These are phyloP conservation scores for Xylariaceae sp. DNA, from an alignment of 2,329 filamentous ascomycete genomes.

Conservation along the genomic window DNA sequence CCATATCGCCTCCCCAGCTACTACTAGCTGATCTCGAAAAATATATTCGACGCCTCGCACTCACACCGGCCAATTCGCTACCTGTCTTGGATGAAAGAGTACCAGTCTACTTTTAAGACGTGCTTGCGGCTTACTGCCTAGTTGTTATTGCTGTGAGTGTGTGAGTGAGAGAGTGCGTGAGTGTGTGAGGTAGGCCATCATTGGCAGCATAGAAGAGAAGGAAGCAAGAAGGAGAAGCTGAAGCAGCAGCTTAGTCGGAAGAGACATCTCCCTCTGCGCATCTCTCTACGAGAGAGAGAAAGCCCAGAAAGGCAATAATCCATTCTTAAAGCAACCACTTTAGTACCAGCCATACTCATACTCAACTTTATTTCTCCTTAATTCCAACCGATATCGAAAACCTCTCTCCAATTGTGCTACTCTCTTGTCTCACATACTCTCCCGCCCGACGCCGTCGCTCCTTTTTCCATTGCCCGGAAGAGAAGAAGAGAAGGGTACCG, in stretches of 20 bases:
- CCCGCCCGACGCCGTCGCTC: neutral
- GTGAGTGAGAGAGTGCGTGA: no score
- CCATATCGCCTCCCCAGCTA: neutral
- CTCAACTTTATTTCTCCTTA: slow-evolving; percentile 7
- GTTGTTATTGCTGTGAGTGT: neutral
- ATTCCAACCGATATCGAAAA: neutral
- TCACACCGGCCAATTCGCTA: neutral
- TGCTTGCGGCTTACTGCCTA: neutral
- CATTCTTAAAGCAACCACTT: slow-evolving; percentile 16
- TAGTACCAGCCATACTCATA: slow-evolving; percentile 6
- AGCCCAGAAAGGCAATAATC: slow-evolving; percentile 5
- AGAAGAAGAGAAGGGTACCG: slow-evolving; percentile 8
- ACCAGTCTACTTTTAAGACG: neutral
- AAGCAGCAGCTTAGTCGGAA: neutral
- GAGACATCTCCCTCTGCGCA: neutral
- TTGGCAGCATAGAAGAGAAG: slow-evolving; percentile 2
- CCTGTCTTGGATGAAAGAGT: neutral
- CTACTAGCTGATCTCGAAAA: slow-evolving; percentile 5
- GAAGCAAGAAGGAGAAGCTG: neutral
- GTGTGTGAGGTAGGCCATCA: neutral
- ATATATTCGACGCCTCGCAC: slow-evolving; percentile 1
- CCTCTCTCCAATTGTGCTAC: slow-evolving; percentile 4
- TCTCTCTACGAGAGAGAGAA: slow-evolving; percentile 2
- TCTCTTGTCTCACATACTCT: neutral
- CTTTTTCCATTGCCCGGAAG: neutral